phyloP scores from a whole-genome alignment of 2,329 filamentous ascomycete genomes.

The Lecanoromycetidae sp. region DNA sequence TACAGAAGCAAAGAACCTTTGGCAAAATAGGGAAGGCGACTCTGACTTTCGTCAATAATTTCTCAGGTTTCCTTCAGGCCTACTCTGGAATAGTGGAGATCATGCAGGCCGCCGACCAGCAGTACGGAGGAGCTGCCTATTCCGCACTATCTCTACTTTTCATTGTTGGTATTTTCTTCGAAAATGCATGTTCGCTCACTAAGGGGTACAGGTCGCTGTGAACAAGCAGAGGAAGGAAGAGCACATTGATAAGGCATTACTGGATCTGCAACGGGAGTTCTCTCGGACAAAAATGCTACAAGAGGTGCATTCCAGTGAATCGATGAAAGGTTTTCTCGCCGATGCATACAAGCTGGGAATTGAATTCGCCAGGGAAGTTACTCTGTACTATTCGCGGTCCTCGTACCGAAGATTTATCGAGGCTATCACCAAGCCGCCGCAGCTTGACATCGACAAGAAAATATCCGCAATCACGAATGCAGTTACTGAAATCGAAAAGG shows the following conservation, averaged over 20 bases:
- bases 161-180: neutral
- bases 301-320: neutral
- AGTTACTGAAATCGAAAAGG: neutral
- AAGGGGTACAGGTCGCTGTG: constrained; percentile 4
- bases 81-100: constrained; percentile 8
- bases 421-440: neutral
- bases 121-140: constrained; percentile 9
- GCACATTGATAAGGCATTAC: neutral
- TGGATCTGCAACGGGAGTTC: neutral
- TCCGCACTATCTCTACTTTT: constrained; percentile 6
- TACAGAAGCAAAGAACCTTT: neutral
- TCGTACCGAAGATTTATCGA: neutral
- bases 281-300: neutral
- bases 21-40: neutral
- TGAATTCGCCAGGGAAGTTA: neutral
- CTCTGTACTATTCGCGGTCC: neutral
- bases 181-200: neutral
- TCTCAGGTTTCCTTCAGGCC: constrained; percentile 2
- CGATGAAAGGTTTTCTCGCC: neutral
- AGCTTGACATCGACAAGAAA: neutral
- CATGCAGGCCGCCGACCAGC: constrained; percentile 6
- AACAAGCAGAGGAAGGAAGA: constrained; percentile 10
- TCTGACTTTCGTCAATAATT: neutral
- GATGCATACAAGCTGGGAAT: neutral
- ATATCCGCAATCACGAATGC: neutral